These are phyloP conservation scores for Ceratobasidium papillatum DNA, from an alignment of 1,284 basidiomycete species.

Conservation along the genomic window DNA sequence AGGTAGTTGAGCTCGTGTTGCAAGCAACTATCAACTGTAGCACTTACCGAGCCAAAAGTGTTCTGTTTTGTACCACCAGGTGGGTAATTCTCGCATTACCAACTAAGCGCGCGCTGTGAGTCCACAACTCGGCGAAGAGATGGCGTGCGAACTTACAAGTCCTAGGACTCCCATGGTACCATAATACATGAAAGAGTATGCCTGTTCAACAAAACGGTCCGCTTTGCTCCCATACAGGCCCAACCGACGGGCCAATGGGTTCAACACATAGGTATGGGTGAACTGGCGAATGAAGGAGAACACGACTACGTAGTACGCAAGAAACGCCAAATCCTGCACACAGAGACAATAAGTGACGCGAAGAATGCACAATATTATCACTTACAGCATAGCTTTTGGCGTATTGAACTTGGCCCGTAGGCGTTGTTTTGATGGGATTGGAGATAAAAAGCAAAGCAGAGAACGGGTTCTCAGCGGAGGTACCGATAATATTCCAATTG, in stretches of 20 bases:
- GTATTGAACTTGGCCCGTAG: slow-evolving; percentile 68
- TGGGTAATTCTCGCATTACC: slow-evolving; percentile 88
- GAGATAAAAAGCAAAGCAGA: slow-evolving; percentile 79
- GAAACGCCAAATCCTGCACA: slow-evolving; percentile 77
- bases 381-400: slow-evolving; percentile 68
- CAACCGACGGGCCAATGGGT: slow-evolving; percentile 73
- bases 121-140: slow-evolving; percentile 1
- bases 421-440: slow-evolving; percentile 66
- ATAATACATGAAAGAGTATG: slow-evolving; percentile 87
- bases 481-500: slow-evolving; percentile 72
- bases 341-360: slow-evolving; percentile 42
- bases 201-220: slow-evolving; percentile 89
- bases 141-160: slow-evolving; percentile 63
- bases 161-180: slow-evolving; percentile 76
- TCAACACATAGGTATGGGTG: slow-evolving; percentile 73
- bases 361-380: slow-evolving; percentile 2
- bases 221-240: slow-evolving; percentile 77
- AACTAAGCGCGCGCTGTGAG: slow-evolving; percentile 58
- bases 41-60: slow-evolving; percentile 79
- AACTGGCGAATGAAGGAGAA: slow-evolving; percentile 91
- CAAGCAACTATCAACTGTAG: not conserved
- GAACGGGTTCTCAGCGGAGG: slow-evolving; percentile 76
- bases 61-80: slow-evolving; percentile 88
- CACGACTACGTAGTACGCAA: slow-evolving; percentile 88
- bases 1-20: not conserved